phyloP scores from a whole-genome alignment of 31 red algal genomes.

The Porphyra umbilicalis region DNA sequence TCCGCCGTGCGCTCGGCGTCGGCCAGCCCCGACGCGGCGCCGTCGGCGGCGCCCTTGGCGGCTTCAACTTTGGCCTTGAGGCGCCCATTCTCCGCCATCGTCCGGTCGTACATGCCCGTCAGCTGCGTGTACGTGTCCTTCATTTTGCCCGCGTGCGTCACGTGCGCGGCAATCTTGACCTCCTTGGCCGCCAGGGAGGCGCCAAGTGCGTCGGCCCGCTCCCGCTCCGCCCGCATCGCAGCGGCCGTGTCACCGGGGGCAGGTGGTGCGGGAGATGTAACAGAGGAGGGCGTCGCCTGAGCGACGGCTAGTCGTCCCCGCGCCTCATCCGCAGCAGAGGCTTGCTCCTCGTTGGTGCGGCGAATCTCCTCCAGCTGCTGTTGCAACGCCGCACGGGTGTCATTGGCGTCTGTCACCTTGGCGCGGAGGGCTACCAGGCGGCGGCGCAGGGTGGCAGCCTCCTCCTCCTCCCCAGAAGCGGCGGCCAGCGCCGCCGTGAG shows the following conservation, averaged over 20 bases:
- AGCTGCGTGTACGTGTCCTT: conserved; percentile 29
- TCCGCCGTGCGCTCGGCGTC: conserved; percentile 25
- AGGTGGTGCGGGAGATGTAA: neutral
- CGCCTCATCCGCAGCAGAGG: neutral
- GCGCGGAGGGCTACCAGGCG: neutral
- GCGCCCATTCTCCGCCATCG: conserved; percentile 30
- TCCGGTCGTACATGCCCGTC: conserved; percentile 22
- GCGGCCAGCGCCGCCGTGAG: neutral
- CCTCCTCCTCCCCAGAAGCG: neutral
- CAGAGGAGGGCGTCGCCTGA: neutral
- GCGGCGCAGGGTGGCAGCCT: neutral
- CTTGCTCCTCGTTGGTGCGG: neutral
- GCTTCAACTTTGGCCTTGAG: conserved; percentile 14
- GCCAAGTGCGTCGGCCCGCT: neutral
- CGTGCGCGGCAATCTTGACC: conserved; percentile 7
- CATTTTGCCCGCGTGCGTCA: conserved; percentile 25
- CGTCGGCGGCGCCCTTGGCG: conserved; percentile 19
- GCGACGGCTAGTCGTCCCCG: neutral
- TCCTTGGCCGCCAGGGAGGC: neutral
- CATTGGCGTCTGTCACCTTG: neutral
- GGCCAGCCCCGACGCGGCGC: conserved; percentile 13
- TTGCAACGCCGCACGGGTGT: neutral
- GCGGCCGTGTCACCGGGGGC: neutral
- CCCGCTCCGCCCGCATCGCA: neutral
- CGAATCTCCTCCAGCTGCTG: neutral